These are phyloP conservation scores for Aspergillus jensenii DNA, from an alignment of 2,329 filamentous ascomycete genomes.

Conservation along the genomic window DNA sequence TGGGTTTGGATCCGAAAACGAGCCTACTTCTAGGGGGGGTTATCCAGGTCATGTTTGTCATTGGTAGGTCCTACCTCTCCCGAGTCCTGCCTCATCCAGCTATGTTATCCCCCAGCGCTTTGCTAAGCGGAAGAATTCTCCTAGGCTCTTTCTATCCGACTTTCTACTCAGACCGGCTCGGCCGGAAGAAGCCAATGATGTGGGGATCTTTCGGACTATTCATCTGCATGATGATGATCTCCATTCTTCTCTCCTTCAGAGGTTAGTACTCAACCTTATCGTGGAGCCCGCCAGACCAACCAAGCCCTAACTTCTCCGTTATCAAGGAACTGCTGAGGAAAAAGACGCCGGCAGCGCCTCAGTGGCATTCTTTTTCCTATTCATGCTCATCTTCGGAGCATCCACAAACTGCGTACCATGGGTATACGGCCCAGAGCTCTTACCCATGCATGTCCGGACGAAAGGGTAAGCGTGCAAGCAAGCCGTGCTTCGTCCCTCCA, in stretches of 20 bases:
- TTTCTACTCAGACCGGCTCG: constrained; percentile 47
- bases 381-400: constrained; percentile 46
- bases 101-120: neutral
- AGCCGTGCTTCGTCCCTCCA: too few species aligned
- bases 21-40: constrained; percentile 50
- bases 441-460: constrained; percentile 51
- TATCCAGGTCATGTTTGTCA: constrained; percentile 31
- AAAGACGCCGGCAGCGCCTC: constrained; percentile 46
- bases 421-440: constrained; percentile 53
- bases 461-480: constrained; percentile 41
- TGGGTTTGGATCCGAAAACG: constrained; percentile 46
- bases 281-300: neutral
- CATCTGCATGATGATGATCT: constrained; percentile 44
- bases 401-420: constrained; percentile 51
- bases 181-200: constrained; percentile 39
- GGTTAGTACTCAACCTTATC: constrained; percentile 17
- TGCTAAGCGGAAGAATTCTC: neutral
- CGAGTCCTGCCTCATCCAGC: neutral
- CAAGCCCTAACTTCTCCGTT: neutral
- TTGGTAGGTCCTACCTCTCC: constrained; percentile 17
- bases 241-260: constrained; percentile 46
- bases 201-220: constrained; percentile 34
- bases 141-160: constrained; percentile 46
- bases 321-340: constrained; percentile 28
- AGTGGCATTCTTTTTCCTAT: constrained; percentile 51